These are phyloP conservation scores for Botryotinia convoluta DNA, from an alignment of 2,329 filamentous ascomycete genomes.

Conservation along the genomic window DNA sequence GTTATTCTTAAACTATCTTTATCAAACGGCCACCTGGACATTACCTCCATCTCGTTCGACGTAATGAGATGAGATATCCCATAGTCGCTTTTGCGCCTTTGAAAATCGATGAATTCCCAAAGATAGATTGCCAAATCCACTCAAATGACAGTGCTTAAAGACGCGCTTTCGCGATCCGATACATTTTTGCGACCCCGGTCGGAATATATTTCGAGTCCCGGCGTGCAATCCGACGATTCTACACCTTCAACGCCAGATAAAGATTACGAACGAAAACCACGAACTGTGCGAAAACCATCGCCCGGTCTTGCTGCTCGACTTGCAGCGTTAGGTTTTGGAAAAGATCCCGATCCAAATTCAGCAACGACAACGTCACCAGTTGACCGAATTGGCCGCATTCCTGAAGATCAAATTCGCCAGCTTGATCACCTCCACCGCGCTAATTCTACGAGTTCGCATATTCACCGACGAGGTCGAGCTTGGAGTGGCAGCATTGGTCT, in stretches of 20 bases:
- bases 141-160: constrained; percentile 28
- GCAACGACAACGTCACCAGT: constrained; percentile 32
- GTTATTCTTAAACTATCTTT: background rate
- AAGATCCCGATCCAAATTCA: constrained; percentile 27
- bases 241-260: constrained; percentile 24
- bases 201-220: constrained; percentile 16
- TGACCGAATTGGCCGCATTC: constrained; percentile 63
- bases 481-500: constrained; percentile 63
- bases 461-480: constrained; percentile 66
- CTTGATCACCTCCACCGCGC: constrained; percentile 66
- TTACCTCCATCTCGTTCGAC: constrained; percentile 6
- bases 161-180: constrained; percentile 29
- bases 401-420: constrained; percentile 66
- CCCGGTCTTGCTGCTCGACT: constrained; percentile 63
- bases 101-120: constrained; percentile 15
- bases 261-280: constrained; percentile 29
- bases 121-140: constrained; percentile 15
- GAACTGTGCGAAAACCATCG: constrained; percentile 54
- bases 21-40: constrained; percentile 2
- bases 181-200: constrained; percentile 26
- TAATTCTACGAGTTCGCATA: constrained; percentile 47
- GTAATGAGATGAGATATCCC: background rate
- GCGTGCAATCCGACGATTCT: constrained; percentile 21
- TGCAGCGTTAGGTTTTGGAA: constrained; percentile 61
- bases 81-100: constrained; percentile 19